A percentile compares a stretch with the other conserved stretches of the same genome.
These are phyloP conservation scores for Emmonsiellopsis sp. DNA, from an alignment of 2,329 filamentous ascomycete species.

Conservation along the genomic window DNA sequence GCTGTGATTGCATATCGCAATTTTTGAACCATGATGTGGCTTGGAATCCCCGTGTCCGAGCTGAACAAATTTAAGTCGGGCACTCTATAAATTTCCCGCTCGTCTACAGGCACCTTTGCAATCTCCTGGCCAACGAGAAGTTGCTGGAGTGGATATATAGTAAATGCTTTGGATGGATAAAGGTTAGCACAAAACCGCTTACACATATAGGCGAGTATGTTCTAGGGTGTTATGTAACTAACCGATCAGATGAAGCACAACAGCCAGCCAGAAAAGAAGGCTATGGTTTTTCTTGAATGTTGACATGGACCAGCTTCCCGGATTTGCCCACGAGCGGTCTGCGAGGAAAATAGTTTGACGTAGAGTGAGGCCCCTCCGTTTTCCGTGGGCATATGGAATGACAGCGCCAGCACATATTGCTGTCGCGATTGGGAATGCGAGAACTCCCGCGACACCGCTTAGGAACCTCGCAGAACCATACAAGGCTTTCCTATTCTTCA, in stretches of 20 bases:
- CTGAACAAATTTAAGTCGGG: neutral
- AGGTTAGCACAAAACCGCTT: too few relatives aligned
- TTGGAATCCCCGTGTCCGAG: neutral
- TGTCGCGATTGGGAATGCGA: neutral
- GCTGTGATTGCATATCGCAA: neutral
- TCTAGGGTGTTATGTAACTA: neutral
- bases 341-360: neutral
- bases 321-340: neutral
- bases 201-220: neutral
- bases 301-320: neutral
- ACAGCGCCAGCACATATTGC: neutral
- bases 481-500: neutral
- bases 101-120: neutral
- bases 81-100: too few relatives aligned
- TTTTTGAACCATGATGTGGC: neutral
- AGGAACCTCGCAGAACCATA: neutral
- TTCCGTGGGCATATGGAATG: neutral
- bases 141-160: neutral
- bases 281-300: neutral
- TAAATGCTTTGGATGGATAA: neutral
- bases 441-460: neutral
- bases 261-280: neutral
- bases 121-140: neutral
- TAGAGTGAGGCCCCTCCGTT: neutral
- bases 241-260: neutral